Evolutionary conservation across 2,329 filamentous ascomycete species (phyloP).

Genomic region (Hirsutella thompsonii): DNA sequence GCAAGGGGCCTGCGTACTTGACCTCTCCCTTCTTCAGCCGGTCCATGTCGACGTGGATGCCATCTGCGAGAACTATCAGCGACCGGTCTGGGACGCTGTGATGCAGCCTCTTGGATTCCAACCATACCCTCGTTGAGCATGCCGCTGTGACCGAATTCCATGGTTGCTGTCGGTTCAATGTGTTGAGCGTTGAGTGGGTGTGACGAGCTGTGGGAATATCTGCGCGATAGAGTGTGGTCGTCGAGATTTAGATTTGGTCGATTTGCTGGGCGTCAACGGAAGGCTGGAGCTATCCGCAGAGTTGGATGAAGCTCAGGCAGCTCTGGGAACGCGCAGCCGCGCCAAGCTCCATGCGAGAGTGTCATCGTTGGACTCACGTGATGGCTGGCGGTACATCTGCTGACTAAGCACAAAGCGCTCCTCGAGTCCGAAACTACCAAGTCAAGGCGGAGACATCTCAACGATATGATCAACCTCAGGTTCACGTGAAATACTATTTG

Average conservation of each 20-base stretch:
- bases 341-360: slow-evolving; percentile 4
- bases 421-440: background rate
- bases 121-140: slow-evolving; percentile 48
- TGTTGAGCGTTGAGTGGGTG: too few relatives aligned
- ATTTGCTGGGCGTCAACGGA: slow-evolving; percentile 9
- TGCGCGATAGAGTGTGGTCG: too few relatives aligned
- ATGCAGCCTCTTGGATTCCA: slow-evolving; percentile 1
- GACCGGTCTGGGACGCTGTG: slow-evolving; percentile 4
- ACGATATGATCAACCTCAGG: too few relatives aligned
- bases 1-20: slow-evolving; percentile 53
- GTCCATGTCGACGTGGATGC: slow-evolving; percentile 98
- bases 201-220: too few relatives aligned
- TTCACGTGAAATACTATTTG: too few relatives aligned
- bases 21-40: slow-evolving; percentile 97
- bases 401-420: background rate
- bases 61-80: slow-evolving; percentile 50
- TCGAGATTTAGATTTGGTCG: background rate
- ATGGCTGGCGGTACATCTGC: background rate
- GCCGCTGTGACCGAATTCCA: slow-evolving; percentile 53
- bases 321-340: slow-evolving; percentile 31
- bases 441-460: too few relatives aligned
- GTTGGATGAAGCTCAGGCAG: slow-evolving; percentile 27
- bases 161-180: slow-evolving; percentile 19
- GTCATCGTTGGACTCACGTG: slow-evolving; percentile 3
- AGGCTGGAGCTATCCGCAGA: slow-evolving; percentile 21